phyloP scores from a whole-genome alignment of 805 yeast genomes.

The Yarrowia bubula region DNA sequence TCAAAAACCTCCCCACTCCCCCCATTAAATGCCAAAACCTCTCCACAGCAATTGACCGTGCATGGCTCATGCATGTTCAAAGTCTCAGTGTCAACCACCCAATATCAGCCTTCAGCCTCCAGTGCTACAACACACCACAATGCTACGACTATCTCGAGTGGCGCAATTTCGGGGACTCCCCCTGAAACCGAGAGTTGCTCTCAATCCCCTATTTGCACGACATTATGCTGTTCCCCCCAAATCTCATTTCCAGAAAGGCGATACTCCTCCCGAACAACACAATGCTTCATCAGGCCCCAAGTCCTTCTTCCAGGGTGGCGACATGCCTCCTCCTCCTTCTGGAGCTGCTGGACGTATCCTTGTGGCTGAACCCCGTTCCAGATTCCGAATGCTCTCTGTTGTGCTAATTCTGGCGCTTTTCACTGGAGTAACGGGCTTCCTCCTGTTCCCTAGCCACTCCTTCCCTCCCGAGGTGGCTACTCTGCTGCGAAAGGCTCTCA shows the following conservation, averaged over 20 bases:
- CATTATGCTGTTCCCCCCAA: background rate
- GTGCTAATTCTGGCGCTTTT: background rate
- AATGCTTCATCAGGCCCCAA: background rate
- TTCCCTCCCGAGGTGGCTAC: slow-evolving; percentile 66
- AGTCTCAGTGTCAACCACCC: background rate
- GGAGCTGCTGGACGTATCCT: slow-evolving; percentile 12
- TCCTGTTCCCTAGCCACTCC: slow-evolving; percentile 34
- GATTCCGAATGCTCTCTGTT: background rate
- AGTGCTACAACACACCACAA: background rate
- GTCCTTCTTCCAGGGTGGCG: slow-evolving; percentile 1
- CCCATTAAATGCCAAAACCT: no score
- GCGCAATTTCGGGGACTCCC: background rate
- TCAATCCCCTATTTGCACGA: background rate
- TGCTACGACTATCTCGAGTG: background rate
- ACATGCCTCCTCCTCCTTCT: slow-evolving; percentile 9
- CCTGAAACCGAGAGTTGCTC: background rate
- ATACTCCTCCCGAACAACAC: background rate
- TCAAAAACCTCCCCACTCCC: background rate
- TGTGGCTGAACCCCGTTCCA: background rate
- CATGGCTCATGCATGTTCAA: background rate
- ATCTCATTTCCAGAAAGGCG: background rate
- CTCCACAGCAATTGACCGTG: background rate
- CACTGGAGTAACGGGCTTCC: background rate
- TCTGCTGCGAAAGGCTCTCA: slow-evolving; percentile 67
- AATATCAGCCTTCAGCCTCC: background rate